These are phyloP conservation scores for Biscogniauxia sp. DNA, from an alignment of 2,329 filamentous ascomycete genomes.

Conservation along the genomic window DNA sequence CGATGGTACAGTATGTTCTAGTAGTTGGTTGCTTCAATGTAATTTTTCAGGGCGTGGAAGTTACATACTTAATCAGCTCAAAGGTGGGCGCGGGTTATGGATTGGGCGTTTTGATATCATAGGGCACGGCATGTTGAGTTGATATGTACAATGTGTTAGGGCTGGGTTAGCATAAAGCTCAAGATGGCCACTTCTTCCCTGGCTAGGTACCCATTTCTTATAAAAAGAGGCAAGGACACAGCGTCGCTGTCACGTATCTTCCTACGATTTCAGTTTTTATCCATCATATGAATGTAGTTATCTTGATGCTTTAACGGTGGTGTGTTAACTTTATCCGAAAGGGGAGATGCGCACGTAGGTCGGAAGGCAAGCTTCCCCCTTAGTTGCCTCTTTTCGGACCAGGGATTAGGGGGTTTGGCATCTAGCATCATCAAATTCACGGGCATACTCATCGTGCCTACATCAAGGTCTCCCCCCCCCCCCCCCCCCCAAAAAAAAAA, in stretches of 20 bases:
- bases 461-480: too few relatives aligned
- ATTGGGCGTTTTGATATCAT: neutral
- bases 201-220: too few relatives aligned
- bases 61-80: neutral
- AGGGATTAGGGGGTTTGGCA: too few relatives aligned
- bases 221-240: neutral
- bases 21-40: neutral
- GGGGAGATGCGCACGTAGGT: too few relatives aligned
- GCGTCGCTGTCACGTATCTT: neutral
- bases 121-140: neutral
- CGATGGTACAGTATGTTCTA: neutral
- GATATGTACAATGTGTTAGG: neutral
- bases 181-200: neutral
- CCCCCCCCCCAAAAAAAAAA: too few relatives aligned
- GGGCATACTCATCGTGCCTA: too few relatives aligned
- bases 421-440: too few relatives aligned
- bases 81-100: neutral
- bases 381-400: too few relatives aligned
- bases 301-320: too few relatives aligned
- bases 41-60: neutral
- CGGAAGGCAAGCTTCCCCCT: too few relatives aligned
- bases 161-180: neutral
- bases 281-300: neutral
- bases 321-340: too few relatives aligned
- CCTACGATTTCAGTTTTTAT: neutral